Conservation (phyloP, 78 protist genomes). For the Bodo saltans region DNA sequence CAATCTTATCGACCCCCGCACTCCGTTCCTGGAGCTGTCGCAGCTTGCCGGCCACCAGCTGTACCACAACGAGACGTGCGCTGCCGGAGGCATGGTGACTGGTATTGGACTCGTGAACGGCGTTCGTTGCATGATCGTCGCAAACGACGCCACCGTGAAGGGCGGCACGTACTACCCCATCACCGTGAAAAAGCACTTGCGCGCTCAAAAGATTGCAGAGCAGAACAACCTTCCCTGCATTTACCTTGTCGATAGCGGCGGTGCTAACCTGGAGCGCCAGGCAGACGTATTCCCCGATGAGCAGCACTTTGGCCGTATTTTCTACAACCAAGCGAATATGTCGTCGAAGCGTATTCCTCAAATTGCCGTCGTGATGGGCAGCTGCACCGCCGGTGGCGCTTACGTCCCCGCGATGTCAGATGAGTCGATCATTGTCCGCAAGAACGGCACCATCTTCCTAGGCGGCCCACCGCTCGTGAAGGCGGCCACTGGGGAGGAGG, state of each 20-base stretch:
- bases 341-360: conserved; percentile 81
- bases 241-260: conserved; percentile 90
- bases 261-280: conserved; percentile 86
- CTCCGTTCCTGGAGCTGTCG: conserved; percentile 89
- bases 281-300: conserved; percentile 91
- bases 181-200: conserved; percentile 86
- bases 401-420: conserved; percentile 96
- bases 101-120: conserved; percentile 86
- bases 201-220: conserved; percentile 88
- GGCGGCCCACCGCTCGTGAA: conserved; percentile 94
- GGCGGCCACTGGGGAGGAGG: conserved; percentile 93
- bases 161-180: conserved; percentile 97
- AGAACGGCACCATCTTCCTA: conserved; percentile 81
- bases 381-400: conserved; percentile 98
- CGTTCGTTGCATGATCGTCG: conserved; percentile 81
- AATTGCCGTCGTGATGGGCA: conserved; percentile 94
- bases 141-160: conserved; percentile 96
- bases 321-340: conserved; percentile 92
- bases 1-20: conserved; percentile 71
- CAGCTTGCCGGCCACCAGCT: conserved; percentile 81
- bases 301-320: conserved; percentile 94
- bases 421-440: conserved; percentile 80
- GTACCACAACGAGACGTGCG: conserved; percentile 67
- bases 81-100: conserved; percentile 88
- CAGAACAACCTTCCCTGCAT: conserved; percentile 89